Evolutionary conservation across 768 basidiomycete genomes (phyloP), one percentile per base, ranked within the genome.

Genomic region (Trametes cinnabarina): DNA sequence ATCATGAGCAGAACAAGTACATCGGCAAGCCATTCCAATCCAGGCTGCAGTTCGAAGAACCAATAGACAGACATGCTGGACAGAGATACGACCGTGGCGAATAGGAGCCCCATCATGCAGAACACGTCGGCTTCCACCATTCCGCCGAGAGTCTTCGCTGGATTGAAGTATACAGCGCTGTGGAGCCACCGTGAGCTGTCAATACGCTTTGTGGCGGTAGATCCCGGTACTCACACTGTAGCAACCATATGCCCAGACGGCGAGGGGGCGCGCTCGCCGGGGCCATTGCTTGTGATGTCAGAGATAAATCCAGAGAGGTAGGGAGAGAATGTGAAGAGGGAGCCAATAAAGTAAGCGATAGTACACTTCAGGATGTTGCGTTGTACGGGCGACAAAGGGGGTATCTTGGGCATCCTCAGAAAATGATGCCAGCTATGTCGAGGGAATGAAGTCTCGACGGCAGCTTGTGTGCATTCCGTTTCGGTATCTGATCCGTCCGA

Each of bases 41-140:
- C 90, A 4, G 83, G 79, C 44, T 79, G 77, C 14, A 80, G 72
- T 58, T 94, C 90, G 37, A 94, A 77, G 74, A 85, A 85, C 86
- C 88, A 86, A 68, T 91, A 90, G 71, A 88, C 79, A 8, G 81
- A 75, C 81, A 95, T 89, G 32, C 90, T 88, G 8, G 83, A 74
- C 12, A 94, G 73, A 55, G 86, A 92, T 30, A 94, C 81, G 57
- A 88, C 73, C 0, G 88, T 79, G 3, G 94, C 81, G 62, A 89
- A 90, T 0, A 87, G 47, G 41, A 92, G 75, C 1, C 87, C 85
- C 64, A 84, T 73, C 32, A 89, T 63, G 67, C 91, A 97, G 71
- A 82, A 94, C 6, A 89, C 74, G 65, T 93, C 86, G 10, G 95
- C 92, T 68, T 98, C 92, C 40, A 96, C 71, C 94, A 98, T 98